These are phyloP conservation scores for Tympanopsis confertula DNA, from an alignment of 2,329 filamentous ascomycete species.

Conservation along the genomic window DNA sequence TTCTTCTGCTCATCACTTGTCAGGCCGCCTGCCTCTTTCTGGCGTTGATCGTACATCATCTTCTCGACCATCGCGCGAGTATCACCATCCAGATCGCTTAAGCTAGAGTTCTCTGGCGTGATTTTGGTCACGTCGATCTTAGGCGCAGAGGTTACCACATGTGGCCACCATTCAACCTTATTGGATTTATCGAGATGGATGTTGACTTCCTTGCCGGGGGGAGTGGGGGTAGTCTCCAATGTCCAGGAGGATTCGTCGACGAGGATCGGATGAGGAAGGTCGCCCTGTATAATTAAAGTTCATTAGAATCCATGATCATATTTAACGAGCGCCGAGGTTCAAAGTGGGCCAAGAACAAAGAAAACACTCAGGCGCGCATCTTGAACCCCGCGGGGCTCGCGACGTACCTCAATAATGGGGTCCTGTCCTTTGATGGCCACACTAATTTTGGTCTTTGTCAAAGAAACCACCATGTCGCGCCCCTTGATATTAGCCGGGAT, in stretches of 20 bases:
- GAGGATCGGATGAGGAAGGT: conserved; percentile 67
- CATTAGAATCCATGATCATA: too few species aligned
- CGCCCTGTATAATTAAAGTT: conserved; percentile 58
- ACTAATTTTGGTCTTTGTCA: conserved; percentile 67
- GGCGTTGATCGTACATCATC: conserved; percentile 99
- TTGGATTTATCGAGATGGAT: conserved; percentile 91
- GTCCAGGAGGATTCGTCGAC: conserved; percentile 94
- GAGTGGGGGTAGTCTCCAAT: conserved; percentile 55
- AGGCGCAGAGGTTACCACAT: conserved; percentile 76
- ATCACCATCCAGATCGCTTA: conserved; percentile 87
- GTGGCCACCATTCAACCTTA: conserved; percentile 97
- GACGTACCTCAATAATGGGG: conserved; percentile 66
- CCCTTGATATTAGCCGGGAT: conserved; percentile 78
- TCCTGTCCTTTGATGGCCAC: conserved; percentile 82
- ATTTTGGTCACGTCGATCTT: conserved; percentile 95
- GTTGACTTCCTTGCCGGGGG: conserved; percentile 54
- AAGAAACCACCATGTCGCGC: conserved; percentile 68
- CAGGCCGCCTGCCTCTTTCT: conserved; percentile 84
- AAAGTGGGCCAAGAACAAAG: too few species aligned
- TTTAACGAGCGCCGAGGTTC: too few species aligned
- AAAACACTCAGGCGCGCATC: too few species aligned
- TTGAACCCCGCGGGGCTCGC: too few species aligned
- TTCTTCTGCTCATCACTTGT: conserved; percentile 95
- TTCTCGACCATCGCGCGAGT: conserved; percentile 98
- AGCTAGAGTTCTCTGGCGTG: conserved; percentile 78